Evolutionary conservation across 108 stramenopile genomes (phyloP).

Genomic region (Licmophora abbreviata): DNA sequence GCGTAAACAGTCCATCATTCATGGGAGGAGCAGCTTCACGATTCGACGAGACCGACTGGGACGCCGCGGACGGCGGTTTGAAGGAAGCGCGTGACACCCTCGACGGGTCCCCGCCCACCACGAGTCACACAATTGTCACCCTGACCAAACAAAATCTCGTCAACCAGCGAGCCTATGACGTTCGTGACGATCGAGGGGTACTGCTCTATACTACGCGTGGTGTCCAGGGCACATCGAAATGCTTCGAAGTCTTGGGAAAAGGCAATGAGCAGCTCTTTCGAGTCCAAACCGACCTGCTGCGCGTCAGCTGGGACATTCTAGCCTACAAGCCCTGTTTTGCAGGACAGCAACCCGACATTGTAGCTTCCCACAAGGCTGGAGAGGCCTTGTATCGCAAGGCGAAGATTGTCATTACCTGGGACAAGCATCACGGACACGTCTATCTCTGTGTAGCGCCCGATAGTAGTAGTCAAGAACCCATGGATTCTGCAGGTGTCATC

Average conservation of each 20-base stretch:
- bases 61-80: constrained; percentile 9
- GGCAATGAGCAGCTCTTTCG: constrained; percentile 7
- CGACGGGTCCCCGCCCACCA: constrained; percentile 6
- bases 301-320: constrained; percentile 9
- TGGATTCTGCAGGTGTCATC: constrained; percentile 2
- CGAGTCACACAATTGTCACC: constrained; percentile 6
- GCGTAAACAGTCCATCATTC: not conserved
- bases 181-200: constrained; percentile 7
- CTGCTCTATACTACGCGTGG: constrained; percentile 6
- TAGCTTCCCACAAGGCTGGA: not conserved
- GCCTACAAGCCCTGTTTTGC: constrained; percentile 9
- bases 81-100: constrained; percentile 13
- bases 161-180: constrained; percentile 16
- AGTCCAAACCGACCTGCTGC: constrained; percentile 9
- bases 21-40: constrained; percentile 19
- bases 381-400: constrained; percentile 13
- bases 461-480: constrained; percentile 1
- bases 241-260: constrained; percentile 10
- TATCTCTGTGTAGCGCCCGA: not conserved
- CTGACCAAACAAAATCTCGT: constrained; percentile 11
- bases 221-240: constrained; percentile 10
- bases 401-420: constrained; percentile 7
- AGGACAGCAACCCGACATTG: constrained; percentile 5
- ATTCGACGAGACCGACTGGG: constrained; percentile 20
- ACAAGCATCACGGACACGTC: constrained; percentile 14